These are phyloP conservation scores for Raffaelea ambrosiae DNA, from an alignment of 2,329 filamentous ascomycete species.

Conservation along the genomic window DNA sequence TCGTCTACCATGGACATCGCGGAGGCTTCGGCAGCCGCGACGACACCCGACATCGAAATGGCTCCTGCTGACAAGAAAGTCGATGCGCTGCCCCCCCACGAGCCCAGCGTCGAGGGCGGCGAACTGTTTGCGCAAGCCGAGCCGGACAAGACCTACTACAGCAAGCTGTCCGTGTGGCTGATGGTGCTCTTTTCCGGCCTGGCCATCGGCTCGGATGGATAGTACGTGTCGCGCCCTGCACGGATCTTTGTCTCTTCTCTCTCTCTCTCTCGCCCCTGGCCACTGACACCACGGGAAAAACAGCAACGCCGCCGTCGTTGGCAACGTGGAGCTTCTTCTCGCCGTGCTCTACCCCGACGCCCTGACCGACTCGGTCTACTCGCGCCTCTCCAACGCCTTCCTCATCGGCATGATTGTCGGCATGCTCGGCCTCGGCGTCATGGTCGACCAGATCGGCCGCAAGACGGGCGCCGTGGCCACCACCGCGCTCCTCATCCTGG, in stretches of 20 bases:
- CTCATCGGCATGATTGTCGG: conserved; percentile 48
- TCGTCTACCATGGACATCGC: not conserved
- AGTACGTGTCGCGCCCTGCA: too few relatives aligned
- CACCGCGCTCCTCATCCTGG: conserved; percentile 32
- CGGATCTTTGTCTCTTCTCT: not conserved
- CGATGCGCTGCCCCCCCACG: not conserved
- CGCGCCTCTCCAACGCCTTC: conserved; percentile 45
- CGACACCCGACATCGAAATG: not conserved
- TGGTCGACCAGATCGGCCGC: conserved; percentile 41
- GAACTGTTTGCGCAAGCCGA: not conserved
- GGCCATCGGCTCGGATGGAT: conserved; percentile 36
- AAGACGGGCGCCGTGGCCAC: conserved; percentile 37
- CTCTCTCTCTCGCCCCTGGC: not conserved
- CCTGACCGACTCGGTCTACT: conserved; percentile 34
- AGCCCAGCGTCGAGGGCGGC: not conserved
- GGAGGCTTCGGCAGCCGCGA: not conserved
- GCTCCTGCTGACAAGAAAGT: not conserved
- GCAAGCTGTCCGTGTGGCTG: conserved; percentile 30
- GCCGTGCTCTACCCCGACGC: conserved; percentile 31
- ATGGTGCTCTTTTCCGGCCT: conserved; percentile 37
- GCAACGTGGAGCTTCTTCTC: conserved; percentile 33
- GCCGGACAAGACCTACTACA: conserved; percentile 19
- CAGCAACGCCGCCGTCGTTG: conserved; percentile 34
- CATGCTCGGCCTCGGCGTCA: conserved; percentile 43
- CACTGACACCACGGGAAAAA: too few relatives aligned